Percentiles rank a stretch among this genome's conserved stretches.
phyloP scores from a whole-genome alignment of 805 yeast species.

The Starmera amethionina region DNA sequence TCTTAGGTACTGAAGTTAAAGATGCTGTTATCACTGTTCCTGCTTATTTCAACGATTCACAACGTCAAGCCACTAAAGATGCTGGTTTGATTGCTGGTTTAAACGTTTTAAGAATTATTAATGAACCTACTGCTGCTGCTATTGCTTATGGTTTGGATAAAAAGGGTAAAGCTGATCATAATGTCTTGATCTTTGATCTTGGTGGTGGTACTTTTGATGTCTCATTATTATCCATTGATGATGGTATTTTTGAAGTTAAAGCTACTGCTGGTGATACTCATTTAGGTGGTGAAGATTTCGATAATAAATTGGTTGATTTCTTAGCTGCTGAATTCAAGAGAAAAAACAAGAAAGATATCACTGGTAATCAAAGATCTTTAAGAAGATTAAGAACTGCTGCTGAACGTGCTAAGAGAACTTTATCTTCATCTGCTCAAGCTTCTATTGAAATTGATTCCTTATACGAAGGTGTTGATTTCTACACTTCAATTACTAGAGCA shows the following conservation, averaged over 20 bases:
- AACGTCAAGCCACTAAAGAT: slow-evolving; percentile 97
- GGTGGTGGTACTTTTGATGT: slow-evolving; percentile 99
- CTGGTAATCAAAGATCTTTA: slow-evolving; percentile 91
- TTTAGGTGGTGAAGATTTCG: slow-evolving; percentile 99
- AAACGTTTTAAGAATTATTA: slow-evolving; percentile 88
- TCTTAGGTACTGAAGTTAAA: slow-evolving; percentile 68
- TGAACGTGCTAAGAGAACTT: slow-evolving; percentile 98
- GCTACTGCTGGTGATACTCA: slow-evolving; percentile 80
- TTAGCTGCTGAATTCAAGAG: slow-evolving; percentile 94
- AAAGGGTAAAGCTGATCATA: slow-evolving; percentile 63
- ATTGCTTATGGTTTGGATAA: slow-evolving; percentile 89
- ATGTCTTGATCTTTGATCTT: slow-evolving; percentile 87
- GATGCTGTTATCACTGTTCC: slow-evolving; percentile 96
- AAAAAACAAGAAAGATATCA: slow-evolving; percentile 92
- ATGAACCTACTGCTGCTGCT: slow-evolving; percentile 98
- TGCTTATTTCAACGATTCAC: slow-evolving; percentile 95
- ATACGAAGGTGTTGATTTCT: slow-evolving; percentile 94
- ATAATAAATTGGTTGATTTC: slow-evolving; percentile 90
- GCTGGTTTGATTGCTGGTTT: slow-evolving; percentile 96
- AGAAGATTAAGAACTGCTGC: slow-evolving; percentile 98
- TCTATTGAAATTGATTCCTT: slow-evolving; percentile 94
- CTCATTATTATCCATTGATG: slow-evolving; percentile 85
- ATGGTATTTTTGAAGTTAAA: slow-evolving; percentile 94
- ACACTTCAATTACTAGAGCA: slow-evolving; percentile 96
- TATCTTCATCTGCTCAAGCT: slow-evolving; percentile 95